These are phyloP conservation scores for Arxiozyma slooffiae DNA, from an alignment of 1,139 yeast species.

Conservation along the genomic window DNA sequence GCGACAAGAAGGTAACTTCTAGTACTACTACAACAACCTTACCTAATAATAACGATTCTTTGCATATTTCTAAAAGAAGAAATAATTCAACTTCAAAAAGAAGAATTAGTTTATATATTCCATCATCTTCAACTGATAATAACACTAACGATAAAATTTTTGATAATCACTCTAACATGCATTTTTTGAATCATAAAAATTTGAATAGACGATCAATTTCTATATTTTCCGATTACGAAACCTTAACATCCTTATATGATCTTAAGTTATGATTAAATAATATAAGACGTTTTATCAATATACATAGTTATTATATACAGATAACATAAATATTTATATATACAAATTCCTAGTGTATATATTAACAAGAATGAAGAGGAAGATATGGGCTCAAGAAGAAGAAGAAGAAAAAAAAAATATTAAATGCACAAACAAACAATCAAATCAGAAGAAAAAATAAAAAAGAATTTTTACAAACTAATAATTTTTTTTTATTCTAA, in stretches of 20 bases:
- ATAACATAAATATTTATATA: conserved; percentile 4
- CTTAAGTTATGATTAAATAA: neutral
- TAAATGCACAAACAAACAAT: no score
- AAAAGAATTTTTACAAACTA: no score
- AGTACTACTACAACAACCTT: neutral
- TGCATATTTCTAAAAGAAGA: neutral
- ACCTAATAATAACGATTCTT: neutral
- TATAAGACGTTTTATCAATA: neutral
- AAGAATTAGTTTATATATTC: conserved; percentile 7
- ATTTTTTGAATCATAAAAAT: neutral
- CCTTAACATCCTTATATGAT: conserved; percentile 8
- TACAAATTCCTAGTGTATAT: conserved; percentile 4
- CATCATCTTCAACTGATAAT: neutral
- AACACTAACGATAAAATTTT: neutral
- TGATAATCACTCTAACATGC: neutral
- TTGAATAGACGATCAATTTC: conserved; percentile 11
- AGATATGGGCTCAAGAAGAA: no score
- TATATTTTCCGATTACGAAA: conserved; percentile 10
- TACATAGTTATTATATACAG: neutral
- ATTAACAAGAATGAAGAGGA: neutral
- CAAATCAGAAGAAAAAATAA: no score
- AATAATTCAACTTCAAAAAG: neutral
- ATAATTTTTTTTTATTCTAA: no score
- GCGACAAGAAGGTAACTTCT: neutral
- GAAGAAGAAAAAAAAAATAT: no score